Conservation (phyloP, 106 monocot genomes). For the Acorus gramineus region DNA sequence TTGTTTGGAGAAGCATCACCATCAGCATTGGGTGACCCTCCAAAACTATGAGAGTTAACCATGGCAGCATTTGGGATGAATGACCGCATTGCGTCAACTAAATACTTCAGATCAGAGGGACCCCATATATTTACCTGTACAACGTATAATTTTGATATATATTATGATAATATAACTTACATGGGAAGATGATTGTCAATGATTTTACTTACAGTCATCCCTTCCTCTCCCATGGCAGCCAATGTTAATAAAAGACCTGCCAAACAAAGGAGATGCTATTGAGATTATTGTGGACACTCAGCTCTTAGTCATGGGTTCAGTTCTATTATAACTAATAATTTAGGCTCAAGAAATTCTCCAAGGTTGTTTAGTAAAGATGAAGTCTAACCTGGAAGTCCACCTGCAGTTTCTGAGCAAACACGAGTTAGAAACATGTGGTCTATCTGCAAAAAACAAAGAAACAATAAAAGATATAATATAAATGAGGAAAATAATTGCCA, state of each 20-base stretch:
- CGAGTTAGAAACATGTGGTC: constrained; percentile 94
- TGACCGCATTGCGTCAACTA: constrained; percentile 83
- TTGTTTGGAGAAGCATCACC: constrained; percentile 11
- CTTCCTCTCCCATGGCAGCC: constrained; percentile 94
- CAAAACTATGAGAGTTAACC: constrained; percentile 87
- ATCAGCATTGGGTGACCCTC: constrained; percentile 18
- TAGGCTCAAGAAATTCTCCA: no score
- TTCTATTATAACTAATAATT: no score
- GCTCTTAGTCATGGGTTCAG: no score
- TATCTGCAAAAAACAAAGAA: constrained; percentile 38
- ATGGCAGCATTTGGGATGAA: constrained; percentile 92
- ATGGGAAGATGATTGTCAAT: neutral
- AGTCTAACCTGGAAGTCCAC: constrained; percentile 88
- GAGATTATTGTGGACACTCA: no score
- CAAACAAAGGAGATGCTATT: no score
- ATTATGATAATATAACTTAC: neutral
- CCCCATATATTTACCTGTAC: constrained; percentile 95
- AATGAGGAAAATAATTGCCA: neutral
- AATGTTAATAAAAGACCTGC: constrained; percentile 85
- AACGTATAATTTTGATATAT: constrained; percentile 3
- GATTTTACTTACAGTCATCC: constrained; percentile 71
- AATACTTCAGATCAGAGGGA: constrained; percentile 84
- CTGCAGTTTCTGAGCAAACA: constrained; percentile 97
- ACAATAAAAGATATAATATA: neutral
- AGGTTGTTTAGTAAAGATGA: neutral